Evolutionary conservation across 2,329 filamentous ascomycete species (phyloP).

Genomic region (Colletotrichum incanum): DNA sequence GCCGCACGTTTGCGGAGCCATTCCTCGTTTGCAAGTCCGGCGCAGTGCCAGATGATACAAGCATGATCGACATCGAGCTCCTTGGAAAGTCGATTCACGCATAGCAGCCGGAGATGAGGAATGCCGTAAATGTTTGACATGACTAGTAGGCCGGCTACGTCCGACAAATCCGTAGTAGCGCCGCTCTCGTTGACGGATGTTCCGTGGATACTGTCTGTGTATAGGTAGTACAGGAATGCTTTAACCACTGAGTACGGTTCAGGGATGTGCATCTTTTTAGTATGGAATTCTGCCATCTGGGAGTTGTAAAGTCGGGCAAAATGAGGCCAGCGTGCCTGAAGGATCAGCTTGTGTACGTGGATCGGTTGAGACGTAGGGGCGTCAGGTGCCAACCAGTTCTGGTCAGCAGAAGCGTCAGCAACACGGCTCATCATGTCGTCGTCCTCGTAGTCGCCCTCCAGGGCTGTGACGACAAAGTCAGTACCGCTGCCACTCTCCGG

Average conservation of each 20-base stretch:
- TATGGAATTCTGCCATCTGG: constrained; percentile 98
- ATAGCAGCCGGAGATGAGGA: constrained; percentile 90
- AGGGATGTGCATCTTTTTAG: constrained; percentile 97
- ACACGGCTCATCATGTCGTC: constrained; percentile 72
- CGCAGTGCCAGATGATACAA: constrained; percentile 96
- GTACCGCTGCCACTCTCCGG: constrained; percentile 89
- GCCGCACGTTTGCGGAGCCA: constrained; percentile 94
- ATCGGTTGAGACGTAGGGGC: constrained; percentile 84
- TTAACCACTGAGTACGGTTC: constrained; percentile 96
- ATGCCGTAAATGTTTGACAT: constrained; percentile 99
- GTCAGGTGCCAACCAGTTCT: constrained; percentile 74
- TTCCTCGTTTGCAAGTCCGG: constrained; percentile 89
- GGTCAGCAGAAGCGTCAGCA: constrained; percentile 59
- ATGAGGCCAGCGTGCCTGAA: constrained; percentile 96
- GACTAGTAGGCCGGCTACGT: constrained; percentile 94
- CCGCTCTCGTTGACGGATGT: constrained; percentile 69
- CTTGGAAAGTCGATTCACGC: constrained; percentile 89
- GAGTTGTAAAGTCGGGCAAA: constrained; percentile 92
- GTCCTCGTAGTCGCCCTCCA: constrained; percentile 82
- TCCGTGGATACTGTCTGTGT: constrained; percentile 89
- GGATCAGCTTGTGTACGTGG: constrained; percentile 93
- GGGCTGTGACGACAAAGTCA: constrained; percentile 92
- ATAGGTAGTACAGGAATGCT: constrained; percentile 95
- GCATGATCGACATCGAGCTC: constrained; percentile 96
- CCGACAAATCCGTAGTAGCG: constrained; percentile 83